Evolutionary conservation across 495 filamentous ascomycete genomes (phyloP), one percentile per base, ranked within the genome.

Genomic region (Neurospora sp.): DNA sequence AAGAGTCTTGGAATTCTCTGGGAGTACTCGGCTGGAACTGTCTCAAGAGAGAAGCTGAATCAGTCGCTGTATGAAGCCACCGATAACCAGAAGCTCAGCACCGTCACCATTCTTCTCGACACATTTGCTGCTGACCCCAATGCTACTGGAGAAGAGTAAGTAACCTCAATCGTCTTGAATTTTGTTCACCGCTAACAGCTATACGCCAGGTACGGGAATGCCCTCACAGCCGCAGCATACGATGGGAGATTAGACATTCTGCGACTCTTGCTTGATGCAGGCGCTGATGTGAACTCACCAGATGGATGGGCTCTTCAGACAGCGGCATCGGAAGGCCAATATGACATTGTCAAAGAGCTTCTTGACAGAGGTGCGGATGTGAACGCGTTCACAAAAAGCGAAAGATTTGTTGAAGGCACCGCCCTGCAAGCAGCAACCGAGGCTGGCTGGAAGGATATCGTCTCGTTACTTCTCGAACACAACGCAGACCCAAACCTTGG

Each of bases 351-450:
- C 3, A 42, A 72, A 49, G 76, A 79, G 44, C 79, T 83, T 41
- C 70, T 83, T 0, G 74, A 77, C 12, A 74, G 70, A 69, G 80
- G 80, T 11, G 81, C 79, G 7, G 73, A 83, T 42, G 78, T 82
- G 11, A 82, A 83, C 27, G 78, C 76, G 4, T 72, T 75, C 38
- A 46, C 42, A n/a, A 46, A n/a, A 46, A 77, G 77, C 16, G 12
- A 75, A 20, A 76, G 77, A 38, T 66, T 75, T 20, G 10, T 18
- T 11, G 27, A 23, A n/a, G 79, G 79, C 9, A 80, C 80, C 9
- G 81, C 81, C 16, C 71, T 82, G 18, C 80, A 82, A 44, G 81
- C 77, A 4, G 81, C 81, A 37, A 77, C 73, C 27, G 75, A 82
- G 74, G 75, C 75, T 6, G 72, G 78, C 2, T 76, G 76, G 27